These are phyloP conservation scores for Aspergillus sp. DNA, from an alignment of 2,329 filamentous ascomycete genomes.

Conservation along the genomic window DNA sequence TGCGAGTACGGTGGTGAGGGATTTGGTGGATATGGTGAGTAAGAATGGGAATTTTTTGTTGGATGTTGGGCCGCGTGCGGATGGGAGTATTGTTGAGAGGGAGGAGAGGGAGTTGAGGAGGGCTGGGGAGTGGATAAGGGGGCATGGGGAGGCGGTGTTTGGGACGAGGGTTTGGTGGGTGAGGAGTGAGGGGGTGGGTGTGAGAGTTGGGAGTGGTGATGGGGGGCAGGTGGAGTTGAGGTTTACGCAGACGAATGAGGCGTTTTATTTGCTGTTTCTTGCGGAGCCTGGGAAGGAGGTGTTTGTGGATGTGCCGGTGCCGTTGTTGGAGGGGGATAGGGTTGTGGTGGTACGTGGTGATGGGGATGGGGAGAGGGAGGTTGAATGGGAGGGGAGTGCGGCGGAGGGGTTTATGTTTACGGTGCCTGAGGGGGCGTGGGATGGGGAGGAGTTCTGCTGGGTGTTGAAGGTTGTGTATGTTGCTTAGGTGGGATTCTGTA, in stretches of 20 bases:
- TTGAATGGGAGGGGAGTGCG: not conserved
- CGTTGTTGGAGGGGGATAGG: conserved; percentile 50
- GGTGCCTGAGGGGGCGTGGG: not conserved
- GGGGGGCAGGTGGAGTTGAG: conserved; percentile 35
- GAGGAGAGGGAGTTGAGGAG: conserved; percentile 52
- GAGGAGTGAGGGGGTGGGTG: conserved; percentile 36
- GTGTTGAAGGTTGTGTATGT: conserved; percentile 4
- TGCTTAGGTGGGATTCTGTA: not conserved
- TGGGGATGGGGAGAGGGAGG: not conserved
- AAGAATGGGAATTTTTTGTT: conserved; percentile 61
- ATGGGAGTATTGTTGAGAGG: conserved; percentile 55
- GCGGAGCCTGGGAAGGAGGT: conserved; percentile 46
- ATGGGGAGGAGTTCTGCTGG: not conserved
- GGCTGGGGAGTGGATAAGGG: conserved; percentile 57
- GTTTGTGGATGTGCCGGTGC: conserved; percentile 47
- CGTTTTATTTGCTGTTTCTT: conserved; percentile 56
- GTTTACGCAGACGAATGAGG: conserved; percentile 55
- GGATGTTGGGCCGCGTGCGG: conserved; percentile 58
- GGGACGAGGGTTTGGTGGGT: conserved; percentile 60
- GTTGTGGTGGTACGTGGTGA: conserved; percentile 48
- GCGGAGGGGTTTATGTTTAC: not conserved
- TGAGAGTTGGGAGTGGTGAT: conserved; percentile 27
- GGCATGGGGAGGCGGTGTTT: conserved; percentile 58
- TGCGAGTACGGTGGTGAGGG: conserved; percentile 49
- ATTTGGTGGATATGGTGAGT: conserved; percentile 55